Evolutionary conservation across 148 eudicot genomes (phyloP), one percentile per base, ranked within the genome.

Genomic region (Rhododendron molle): DNA sequence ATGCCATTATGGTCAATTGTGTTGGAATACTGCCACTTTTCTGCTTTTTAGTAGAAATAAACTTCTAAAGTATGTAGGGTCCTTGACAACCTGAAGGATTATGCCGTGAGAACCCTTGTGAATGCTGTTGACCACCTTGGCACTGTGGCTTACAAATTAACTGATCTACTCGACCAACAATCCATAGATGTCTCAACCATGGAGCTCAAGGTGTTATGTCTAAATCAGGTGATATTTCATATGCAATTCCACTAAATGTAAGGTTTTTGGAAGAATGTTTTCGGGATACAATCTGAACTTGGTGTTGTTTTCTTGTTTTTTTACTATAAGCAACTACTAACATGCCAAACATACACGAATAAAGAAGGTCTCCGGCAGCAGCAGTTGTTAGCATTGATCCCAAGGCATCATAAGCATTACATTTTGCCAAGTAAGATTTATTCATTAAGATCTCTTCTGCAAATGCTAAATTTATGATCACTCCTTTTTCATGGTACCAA

Each of bases 51-150:
- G 52, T 74, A 65, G 73, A 76, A 76, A 28, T 86, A 40, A 73
- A 78, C 74, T 44, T 72, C 60, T 18, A 36, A 76, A 32, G 30
- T 50, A 20, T 85, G 49, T 73, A 97, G 99, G 95, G 98, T 97
- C 52, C 90, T 97, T 81, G 98, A 95, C 79, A 95, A 95, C 90
- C 90, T 97, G 81, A 95, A 95, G 91, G 98, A 94, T 88, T 97
- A 97, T 89, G 92, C 96, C 76, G 95, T 95, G 74, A 89, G 94
- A 80, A 98, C 99, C 74, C 95, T 97, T 76, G 98, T 97, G 56
- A 97, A 95, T 87, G 98, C 99, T 80, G 95, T 97, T 83, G 99
- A 97, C 89, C 99, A 97, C 90, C 96, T 97, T 80, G 99, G 99
- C 78, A 93, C 99, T 78, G 99, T 97, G 82, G 95, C 99, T 44